Conservation (phyloP, 2,329 filamentous ascomycete genomes). For the Ceratocystis cubensis region DNA sequence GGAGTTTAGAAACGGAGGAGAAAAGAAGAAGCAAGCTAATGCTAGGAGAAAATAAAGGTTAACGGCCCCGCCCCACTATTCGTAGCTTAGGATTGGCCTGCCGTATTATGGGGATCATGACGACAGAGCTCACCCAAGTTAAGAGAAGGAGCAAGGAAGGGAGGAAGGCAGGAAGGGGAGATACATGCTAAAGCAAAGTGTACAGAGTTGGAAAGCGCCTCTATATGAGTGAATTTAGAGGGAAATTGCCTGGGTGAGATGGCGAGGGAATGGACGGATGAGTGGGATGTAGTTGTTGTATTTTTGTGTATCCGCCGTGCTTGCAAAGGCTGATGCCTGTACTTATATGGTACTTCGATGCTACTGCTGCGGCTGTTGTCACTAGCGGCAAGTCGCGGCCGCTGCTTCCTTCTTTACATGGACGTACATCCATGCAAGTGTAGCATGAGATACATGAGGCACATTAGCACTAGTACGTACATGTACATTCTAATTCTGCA, state of each 20-base stretch:
- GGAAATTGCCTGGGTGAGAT: neutral
- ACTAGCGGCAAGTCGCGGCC: neutral
- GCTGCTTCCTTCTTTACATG: neutral
- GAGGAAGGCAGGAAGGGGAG: neutral
- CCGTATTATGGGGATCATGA: neutral
- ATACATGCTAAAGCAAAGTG: no score
- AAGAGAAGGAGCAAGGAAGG: neutral
- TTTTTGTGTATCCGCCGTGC: neutral
- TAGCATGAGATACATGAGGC: no score
- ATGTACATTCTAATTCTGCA: no score
- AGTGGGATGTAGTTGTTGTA: neutral
- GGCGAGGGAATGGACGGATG: neutral
- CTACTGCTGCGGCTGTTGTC: neutral
- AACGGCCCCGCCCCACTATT: neutral
- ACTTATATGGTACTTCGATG: neutral
- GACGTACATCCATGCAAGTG: no score
- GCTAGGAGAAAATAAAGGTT: neutral
- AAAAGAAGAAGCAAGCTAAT: neutral
- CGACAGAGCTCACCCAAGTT: neutral
- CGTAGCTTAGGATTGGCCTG: neutral
- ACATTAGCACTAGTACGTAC: no score
- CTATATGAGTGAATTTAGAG: neutral
- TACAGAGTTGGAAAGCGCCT: no score
- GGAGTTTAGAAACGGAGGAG: constrained; percentile 5
- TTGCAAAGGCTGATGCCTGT: neutral